Percentiles rank a stretch among this genome's conserved stretches.
Evolutionary conservation across 1,284 basidiomycete genomes (phyloP).

Genomic region (Trametes versicolor): DNA sequence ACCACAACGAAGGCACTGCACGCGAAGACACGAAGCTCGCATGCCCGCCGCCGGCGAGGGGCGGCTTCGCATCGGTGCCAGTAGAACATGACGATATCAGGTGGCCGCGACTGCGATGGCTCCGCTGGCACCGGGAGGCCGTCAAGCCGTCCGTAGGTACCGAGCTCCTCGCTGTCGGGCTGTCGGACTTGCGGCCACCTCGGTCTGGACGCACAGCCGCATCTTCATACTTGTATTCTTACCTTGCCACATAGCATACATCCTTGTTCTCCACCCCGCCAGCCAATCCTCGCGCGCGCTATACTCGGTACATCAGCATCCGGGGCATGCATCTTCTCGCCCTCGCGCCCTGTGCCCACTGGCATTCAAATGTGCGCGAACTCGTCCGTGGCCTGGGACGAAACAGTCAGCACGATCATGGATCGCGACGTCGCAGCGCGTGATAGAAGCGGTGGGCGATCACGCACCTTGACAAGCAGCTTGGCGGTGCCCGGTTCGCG

Average conservation of each 20-base stretch:
- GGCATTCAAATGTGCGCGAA: slow-evolving; percentile 38
- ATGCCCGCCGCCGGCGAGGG: neutral
- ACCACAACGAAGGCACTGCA: neutral
- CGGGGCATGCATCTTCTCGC: neutral
- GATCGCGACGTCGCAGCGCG: neutral
- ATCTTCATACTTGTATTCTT: neutral
- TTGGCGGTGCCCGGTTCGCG: slow-evolving; percentile 81
- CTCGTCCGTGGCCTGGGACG: slow-evolving; percentile 41
- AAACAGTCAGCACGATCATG: slow-evolving; percentile 16
- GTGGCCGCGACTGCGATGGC: neutral
- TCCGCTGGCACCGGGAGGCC: slow-evolving; percentile 6
- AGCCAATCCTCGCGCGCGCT: slow-evolving; percentile 7
- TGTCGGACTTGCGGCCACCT: neutral
- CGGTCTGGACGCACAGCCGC: slow-evolving; percentile 4
- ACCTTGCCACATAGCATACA: neutral
- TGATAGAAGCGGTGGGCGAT: neutral
- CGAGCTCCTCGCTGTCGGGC: neutral
- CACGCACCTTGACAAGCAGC: slow-evolving; percentile 74
- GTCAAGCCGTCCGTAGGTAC: neutral
- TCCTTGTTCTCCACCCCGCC: neutral
- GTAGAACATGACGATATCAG: neutral
- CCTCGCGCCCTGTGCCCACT: neutral
- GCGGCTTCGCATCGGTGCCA: neutral
- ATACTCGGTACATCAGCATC: slow-evolving; percentile 7
- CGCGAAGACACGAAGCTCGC: neutral